Evolutionary conservation across 2,329 filamentous ascomycete genomes (phyloP).

Genomic region (Basipetospora chlamydospora): DNA sequence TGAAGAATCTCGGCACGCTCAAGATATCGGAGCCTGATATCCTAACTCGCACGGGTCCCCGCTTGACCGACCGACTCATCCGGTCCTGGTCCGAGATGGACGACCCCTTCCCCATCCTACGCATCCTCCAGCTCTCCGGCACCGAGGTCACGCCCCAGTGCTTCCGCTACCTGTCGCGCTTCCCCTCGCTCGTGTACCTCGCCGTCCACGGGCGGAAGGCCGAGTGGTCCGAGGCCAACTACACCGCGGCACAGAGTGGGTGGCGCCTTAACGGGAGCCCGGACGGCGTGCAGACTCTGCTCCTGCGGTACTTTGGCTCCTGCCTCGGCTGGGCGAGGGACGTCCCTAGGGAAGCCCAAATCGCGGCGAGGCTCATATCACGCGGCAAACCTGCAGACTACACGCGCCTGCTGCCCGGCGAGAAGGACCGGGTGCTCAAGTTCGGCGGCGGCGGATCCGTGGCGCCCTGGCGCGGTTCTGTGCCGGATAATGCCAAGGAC

Average conservation of each 20-base stretch:
- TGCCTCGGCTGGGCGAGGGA: neutral
- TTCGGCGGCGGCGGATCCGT: too few species aligned
- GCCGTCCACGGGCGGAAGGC: constrained; percentile 13
- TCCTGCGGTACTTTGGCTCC: constrained; percentile 3
- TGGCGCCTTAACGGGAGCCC: constrained; percentile 16
- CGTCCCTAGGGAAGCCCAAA: too few species aligned
- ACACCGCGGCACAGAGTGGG: constrained; percentile 14
- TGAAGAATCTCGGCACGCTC: constrained; percentile 32
- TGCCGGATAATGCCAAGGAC: too few species aligned
- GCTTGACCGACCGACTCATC: constrained; percentile 29
- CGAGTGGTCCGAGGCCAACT: neutral
- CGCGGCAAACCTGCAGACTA: neutral
- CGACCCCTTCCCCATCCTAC: constrained; percentile 29
- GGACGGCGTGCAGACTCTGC: constrained; percentile 5
- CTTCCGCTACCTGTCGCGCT: constrained; percentile 23
- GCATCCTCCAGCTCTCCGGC: constrained; percentile 30
- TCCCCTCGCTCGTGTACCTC: constrained; percentile 30
- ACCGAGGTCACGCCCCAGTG: constrained; percentile 23
- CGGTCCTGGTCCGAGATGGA: constrained; percentile 27
- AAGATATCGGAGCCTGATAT: constrained; percentile 26
- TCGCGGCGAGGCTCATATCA: neutral
- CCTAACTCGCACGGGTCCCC: constrained; percentile 16
- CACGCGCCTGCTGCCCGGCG: neutral
- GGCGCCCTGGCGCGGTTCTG: too few species aligned
- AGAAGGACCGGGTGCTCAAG: too few species aligned